Evolutionary conservation across 306 rosid species (phyloP).

Genomic region (Begonia masoniana): DNA sequence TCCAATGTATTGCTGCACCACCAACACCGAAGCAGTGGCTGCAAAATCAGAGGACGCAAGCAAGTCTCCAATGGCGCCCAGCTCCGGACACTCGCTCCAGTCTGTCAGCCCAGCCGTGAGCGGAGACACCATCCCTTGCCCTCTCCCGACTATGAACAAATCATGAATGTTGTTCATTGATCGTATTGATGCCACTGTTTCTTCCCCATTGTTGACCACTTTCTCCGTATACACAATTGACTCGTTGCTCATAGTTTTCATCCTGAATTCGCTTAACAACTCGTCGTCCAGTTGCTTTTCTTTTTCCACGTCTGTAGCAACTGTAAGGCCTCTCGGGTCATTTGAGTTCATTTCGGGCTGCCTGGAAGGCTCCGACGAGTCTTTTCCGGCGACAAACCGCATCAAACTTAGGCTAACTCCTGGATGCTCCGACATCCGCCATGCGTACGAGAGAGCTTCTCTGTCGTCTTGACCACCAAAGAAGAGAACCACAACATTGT

Average conservation of each 20-base stretch:
- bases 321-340: conserved; percentile 9
- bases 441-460: conserved; percentile 68
- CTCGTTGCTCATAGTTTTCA: conserved; percentile 9
- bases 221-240: conserved; percentile 38
- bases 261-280: conserved; percentile 32
- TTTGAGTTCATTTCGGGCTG: conserved; percentile 6
- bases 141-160: conserved; percentile 78
- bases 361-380: conserved; percentile 3
- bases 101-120: conserved; percentile 82
- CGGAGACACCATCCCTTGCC: conserved; percentile 59
- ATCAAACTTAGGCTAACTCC: conserved; percentile 42
- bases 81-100: conserved; percentile 95
- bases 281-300: conserved; percentile 50
- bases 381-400: conserved; percentile 37
- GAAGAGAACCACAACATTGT: conserved; percentile 43
- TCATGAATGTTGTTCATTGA: conserved; percentile 55
- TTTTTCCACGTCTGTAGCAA: conserved; percentile 26
- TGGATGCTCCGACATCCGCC: conserved; percentile 69
- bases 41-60: conserved; percentile 85
- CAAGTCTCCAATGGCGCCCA: conserved; percentile 81
- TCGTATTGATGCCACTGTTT: conserved; percentile 62
- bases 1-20: conserved; percentile 60
- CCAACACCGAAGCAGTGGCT: conserved; percentile 67
- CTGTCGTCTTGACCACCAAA: conserved; percentile 93
- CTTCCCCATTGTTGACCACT: conserved; percentile 72